A percentile compares a stretch with the other conserved stretches of the same genome.
These are phyloP conservation scores for Pseudogymnoascus sp. DNA, from an alignment of 2,329 filamentous ascomycete genomes.

Conservation along the genomic window DNA sequence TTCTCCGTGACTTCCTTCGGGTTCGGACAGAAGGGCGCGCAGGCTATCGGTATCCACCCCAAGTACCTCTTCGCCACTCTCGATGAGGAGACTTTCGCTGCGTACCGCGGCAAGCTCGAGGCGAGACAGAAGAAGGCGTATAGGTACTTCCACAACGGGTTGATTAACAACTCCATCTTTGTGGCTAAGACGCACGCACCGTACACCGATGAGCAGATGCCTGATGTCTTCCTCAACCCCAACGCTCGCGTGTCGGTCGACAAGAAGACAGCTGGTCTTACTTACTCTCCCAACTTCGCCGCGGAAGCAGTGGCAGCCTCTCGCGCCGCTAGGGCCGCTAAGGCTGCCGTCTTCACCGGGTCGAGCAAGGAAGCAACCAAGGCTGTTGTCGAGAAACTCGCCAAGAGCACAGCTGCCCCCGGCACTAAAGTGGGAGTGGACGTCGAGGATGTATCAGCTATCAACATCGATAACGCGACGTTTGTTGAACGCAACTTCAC, in stretches of 20 bases:
- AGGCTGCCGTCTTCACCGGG: conserved; percentile 62
- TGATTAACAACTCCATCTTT: conserved; percentile 97
- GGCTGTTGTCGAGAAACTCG: conserved; percentile 71
- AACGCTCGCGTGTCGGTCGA: conserved; percentile 77
- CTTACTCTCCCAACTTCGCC: conserved; percentile 64
- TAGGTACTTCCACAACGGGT: conserved; percentile 94
- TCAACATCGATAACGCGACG: conserved; percentile 91
- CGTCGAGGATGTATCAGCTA: conserved; percentile 77
- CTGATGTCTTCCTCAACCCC: conserved; percentile 87
- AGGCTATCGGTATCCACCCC: conserved; percentile 94
- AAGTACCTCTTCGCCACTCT: conserved; percentile 95
- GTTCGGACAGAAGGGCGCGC: conserved; percentile 97
- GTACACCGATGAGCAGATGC: conserved; percentile 82
- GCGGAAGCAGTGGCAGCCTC: conserved; percentile 34
- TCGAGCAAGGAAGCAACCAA: conserved; percentile 50
- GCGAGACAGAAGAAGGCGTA: conserved; percentile 97
- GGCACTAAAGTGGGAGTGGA: conserved; percentile 87
- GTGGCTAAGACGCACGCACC: conserved; percentile 89
- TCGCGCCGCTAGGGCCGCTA: conserved; percentile 54
- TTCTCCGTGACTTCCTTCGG: conserved; percentile 99
- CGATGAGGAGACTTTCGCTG: conserved; percentile 72
- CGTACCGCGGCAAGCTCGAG: conserved; percentile 83
- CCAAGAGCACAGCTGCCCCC: conserved; percentile 53
- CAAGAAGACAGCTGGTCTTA: conserved; percentile 78
- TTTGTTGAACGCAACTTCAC: conserved; percentile 97